Evolutionary conservation across 768 basidiomycete genomes (phyloP).

Genomic region (Scleroderma citrinum): DNA sequence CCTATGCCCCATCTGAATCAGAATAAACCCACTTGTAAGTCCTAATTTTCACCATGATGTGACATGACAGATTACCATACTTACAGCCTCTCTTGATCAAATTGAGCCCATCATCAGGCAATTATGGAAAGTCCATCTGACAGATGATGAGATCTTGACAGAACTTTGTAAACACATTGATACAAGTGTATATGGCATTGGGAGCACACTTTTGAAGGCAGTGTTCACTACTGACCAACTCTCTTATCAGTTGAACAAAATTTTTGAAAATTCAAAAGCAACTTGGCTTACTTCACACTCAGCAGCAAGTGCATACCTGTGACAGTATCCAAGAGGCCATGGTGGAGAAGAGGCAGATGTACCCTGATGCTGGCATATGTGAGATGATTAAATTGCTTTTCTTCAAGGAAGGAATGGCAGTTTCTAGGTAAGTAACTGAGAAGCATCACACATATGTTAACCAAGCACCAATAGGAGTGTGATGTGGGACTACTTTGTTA

Average conservation of each 20-base stretch:
- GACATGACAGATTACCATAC: no score
- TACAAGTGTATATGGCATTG: constrained; percentile 14
- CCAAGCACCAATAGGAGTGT: no score
- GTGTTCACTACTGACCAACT: background rate
- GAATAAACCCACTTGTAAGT: no score
- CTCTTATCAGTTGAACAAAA: no score
- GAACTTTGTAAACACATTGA: constrained; percentile 20
- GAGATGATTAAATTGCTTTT: constrained; percentile 19
- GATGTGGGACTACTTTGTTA: background rate
- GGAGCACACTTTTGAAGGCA: constrained; percentile 16
- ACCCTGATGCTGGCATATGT: constrained; percentile 20
- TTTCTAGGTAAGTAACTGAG: no score
- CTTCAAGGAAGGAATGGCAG: no score
- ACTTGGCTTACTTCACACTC: no score
- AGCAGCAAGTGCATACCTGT: no score
- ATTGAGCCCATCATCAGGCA: constrained; percentile 5
- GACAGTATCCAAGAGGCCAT: constrained; percentile 18
- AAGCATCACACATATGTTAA: no score
- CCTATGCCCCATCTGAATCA: no score
- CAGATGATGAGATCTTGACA: constrained; percentile 21
- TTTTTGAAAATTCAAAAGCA: no score
- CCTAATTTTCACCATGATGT: no score
- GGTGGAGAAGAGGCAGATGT: constrained; percentile 12
- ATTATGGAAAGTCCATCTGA: constrained; percentile 20
- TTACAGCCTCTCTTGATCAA: constrained; percentile 6